phyloP scores from a whole-genome alignment of 2,329 filamentous ascomycete species.

The Orbilia oligospora region DNA sequence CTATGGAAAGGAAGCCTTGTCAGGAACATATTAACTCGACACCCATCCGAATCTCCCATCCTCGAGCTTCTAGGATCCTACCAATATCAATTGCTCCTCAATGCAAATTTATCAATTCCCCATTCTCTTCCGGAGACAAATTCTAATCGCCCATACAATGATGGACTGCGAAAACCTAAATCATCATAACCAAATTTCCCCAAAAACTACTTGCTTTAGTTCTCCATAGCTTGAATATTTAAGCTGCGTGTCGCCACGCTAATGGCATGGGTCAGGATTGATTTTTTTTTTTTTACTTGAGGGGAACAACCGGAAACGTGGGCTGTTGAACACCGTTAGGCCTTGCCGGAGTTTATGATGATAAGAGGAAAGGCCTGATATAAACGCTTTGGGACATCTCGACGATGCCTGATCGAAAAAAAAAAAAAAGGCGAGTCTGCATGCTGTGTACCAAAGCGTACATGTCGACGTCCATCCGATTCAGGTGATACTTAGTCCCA shows the following conservation, averaged over 20 bases:
- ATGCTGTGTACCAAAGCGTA: conserved; percentile 32
- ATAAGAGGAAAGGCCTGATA: conserved; percentile 25
- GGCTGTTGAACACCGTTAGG: neutral
- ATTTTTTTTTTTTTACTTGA: neutral
- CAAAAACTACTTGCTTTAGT: conserved; percentile 21
- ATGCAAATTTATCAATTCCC: conserved; percentile 32
- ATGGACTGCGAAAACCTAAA: conserved; percentile 18
- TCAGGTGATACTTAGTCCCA: conserved; percentile 36
- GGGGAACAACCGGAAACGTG: conserved; percentile 32
- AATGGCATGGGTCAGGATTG: conserved; percentile 1
- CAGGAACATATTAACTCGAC: conserved; percentile 52
- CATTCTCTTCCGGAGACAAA: conserved; percentile 41
- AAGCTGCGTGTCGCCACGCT: conserved; percentile 51
- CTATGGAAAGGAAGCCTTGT: conserved; percentile 23
- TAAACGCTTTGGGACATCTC: conserved; percentile 4
- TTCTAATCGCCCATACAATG: conserved; percentile 22
- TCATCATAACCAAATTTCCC: conserved; percentile 31
- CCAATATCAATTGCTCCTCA: conserved; percentile 6
- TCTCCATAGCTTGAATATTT: conserved; percentile 5
- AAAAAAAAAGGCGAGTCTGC: conserved; percentile 10
- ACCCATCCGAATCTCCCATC: conserved; percentile 7
- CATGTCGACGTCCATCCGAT: neutral
- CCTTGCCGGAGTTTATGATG: conserved; percentile 13
- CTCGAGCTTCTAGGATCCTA: neutral
- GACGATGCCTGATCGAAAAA: conserved; percentile 9